phyloP scores from a whole-genome alignment of 1,139 yeast species.

The Taiozyma onychis region DNA sequence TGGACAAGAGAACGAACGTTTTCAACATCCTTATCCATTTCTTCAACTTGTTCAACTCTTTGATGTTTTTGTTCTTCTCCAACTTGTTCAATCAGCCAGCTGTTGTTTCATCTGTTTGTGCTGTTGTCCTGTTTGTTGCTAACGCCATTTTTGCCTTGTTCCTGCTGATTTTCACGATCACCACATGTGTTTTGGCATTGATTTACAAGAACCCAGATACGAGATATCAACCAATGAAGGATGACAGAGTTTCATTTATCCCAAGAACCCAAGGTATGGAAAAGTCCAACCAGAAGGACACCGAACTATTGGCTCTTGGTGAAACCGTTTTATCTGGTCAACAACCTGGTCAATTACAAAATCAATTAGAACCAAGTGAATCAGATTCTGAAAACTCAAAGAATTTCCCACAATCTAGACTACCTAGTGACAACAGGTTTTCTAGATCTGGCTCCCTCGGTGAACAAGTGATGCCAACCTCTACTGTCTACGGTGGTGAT shows the following conservation, averaged over 20 bases:
- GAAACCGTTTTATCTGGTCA: constrained; percentile 84
- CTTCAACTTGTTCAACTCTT: constrained; percentile 73
- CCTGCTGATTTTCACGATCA: constrained; percentile 75
- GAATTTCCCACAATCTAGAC: constrained; percentile 19
- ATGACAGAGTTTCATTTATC: constrained; percentile 89
- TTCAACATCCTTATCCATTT: constrained; percentile 84
- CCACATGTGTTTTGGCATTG: constrained; percentile 81
- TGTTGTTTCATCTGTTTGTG: constrained; percentile 87
- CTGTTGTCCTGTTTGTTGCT: constrained; percentile 81
- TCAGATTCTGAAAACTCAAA: constrained; percentile 17
- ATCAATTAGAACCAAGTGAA: constrained; percentile 16
- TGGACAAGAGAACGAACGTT: constrained; percentile 91
- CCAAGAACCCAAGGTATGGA: constrained; percentile 40
- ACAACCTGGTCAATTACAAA: constrained; percentile 39
- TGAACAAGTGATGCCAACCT: constrained; percentile 27
- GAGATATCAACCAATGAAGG: constrained; percentile 94
- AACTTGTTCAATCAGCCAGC: constrained; percentile 79
- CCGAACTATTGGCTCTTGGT: constrained; percentile 84
- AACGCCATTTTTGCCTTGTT: constrained; percentile 87
- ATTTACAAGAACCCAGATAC: constrained; percentile 91
- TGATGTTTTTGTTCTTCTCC: constrained; percentile 86
- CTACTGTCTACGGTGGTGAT: constrained; percentile 28
- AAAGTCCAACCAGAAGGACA: constrained; percentile 47
- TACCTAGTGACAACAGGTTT: constrained; percentile 5
- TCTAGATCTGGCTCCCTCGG: constrained; percentile 20